Percentiles rank a stretch among this genome's conserved stretches.
Evolutionary conservation across 2,329 filamentous ascomycete genomes (phyloP).

Genomic region (Xylaria sp.): DNA sequence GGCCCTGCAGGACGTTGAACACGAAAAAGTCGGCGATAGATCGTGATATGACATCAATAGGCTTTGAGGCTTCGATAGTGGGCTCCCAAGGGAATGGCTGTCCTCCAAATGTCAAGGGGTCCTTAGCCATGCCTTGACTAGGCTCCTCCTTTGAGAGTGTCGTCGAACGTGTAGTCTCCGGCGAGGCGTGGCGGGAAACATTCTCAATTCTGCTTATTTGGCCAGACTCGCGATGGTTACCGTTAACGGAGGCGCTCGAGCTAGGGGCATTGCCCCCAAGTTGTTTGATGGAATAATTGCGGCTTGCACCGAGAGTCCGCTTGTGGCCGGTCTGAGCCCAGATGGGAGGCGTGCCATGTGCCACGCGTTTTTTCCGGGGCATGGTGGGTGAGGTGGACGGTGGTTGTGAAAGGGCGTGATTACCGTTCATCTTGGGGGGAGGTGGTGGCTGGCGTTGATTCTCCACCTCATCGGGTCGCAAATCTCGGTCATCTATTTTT

Average conservation of each 20-base stretch:
- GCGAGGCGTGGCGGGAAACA: slow-evolving; percentile 53
- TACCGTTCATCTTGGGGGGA: slow-evolving; percentile 56
- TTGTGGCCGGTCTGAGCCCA: slow-evolving; percentile 54
- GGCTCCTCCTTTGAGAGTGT: slow-evolving; percentile 36
- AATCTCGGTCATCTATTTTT: slow-evolving; percentile 54
- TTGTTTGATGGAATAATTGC: slow-evolving; percentile 53
- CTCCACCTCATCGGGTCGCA: slow-evolving; percentile 59
- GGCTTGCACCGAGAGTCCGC: slow-evolving; percentile 45
- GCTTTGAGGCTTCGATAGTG: slow-evolving; percentile 71
- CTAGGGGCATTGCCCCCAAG: slow-evolving; percentile 19
- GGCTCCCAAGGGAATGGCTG: slow-evolving; percentile 61
- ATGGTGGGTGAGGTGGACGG: slow-evolving; percentile 43
- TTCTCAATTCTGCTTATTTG: slow-evolving; percentile 39
- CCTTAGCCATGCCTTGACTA: slow-evolving; percentile 25
- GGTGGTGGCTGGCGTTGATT: slow-evolving; percentile 54
- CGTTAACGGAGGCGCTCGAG: slow-evolving; percentile 29
- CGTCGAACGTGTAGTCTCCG: slow-evolving; percentile 50
- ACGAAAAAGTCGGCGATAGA: slow-evolving; percentile 83
- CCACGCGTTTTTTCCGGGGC: slow-evolving; percentile 48
- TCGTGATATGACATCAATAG: slow-evolving; percentile 76
- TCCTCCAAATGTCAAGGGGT: slow-evolving; percentile 34
- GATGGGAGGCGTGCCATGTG: slow-evolving; percentile 48
- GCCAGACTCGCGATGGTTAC: slow-evolving; percentile 31
- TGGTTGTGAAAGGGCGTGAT: slow-evolving; percentile 33
- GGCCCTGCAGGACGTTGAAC: slow-evolving; percentile 68